phyloP scores from a whole-genome alignment of 2,329 filamentous ascomycete species.

The Colletotrichum sp. region DNA sequence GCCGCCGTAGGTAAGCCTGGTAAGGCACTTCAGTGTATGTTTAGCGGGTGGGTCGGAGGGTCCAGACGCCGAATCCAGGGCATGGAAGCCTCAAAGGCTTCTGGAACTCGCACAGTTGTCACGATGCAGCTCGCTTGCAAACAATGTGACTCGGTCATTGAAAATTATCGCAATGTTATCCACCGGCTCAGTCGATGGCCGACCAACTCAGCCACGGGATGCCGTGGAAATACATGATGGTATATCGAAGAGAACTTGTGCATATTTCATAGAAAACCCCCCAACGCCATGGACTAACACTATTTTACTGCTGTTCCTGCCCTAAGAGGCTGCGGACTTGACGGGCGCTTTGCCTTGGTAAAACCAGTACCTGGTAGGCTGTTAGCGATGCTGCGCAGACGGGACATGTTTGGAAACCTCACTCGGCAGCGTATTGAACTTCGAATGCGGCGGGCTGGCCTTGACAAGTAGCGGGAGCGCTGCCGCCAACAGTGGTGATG shows the following conservation, averaged over 20 bases:
- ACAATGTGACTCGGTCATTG: not conserved
- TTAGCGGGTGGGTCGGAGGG: not conserved
- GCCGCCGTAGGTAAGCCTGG: no score
- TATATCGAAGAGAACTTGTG: slow-evolving; percentile 1
- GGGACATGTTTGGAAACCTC: slow-evolving; percentile 51
- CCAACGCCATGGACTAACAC: not conserved
- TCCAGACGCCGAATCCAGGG: not conserved
- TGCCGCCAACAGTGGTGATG: slow-evolving; percentile 82
- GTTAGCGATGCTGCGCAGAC: not conserved
- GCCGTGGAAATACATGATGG: slow-evolving; percentile 2
- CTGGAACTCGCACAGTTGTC: not conserved
- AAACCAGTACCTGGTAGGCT: slow-evolving; percentile 42
- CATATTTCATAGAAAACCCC: not conserved
- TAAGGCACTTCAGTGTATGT: not conserved
- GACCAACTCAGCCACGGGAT: not conserved
- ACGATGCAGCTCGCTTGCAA: not conserved
- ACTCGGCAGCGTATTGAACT: slow-evolving; percentile 84
- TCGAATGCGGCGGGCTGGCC: slow-evolving; percentile 68
- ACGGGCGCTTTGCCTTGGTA: slow-evolving; percentile 20
- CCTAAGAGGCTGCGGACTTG: not conserved
- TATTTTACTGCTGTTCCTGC: not conserved
- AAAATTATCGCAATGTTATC: not conserved
- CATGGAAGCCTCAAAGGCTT: not conserved
- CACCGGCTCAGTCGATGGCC: not conserved
- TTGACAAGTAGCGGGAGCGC: slow-evolving; percentile 73